These are phyloP conservation scores for Rhodotorula sp. DNA, from an alignment of 1,284 basidiomycete genomes.

Conservation along the genomic window DNA sequence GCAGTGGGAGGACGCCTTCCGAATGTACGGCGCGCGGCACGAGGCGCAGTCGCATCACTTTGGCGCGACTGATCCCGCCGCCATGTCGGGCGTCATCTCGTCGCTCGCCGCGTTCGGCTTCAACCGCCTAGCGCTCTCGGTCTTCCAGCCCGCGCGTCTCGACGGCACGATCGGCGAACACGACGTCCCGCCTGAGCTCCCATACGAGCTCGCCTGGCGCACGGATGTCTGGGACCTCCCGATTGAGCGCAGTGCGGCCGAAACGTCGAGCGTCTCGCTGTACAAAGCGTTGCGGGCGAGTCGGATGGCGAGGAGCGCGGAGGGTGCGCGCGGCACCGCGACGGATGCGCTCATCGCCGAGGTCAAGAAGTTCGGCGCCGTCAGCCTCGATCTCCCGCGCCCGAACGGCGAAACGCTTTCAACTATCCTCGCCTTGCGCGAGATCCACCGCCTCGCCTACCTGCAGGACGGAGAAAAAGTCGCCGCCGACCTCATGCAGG, in stretches of 20 bases:
- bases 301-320: conserved; percentile 67
- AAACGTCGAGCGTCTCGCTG: conserved; percentile 56
- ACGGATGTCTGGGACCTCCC: conserved; percentile 92
- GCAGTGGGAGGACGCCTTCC: conserved; percentile 87
- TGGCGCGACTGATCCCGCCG: background rate
- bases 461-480: conserved; percentile 3
- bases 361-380: conserved; percentile 64
- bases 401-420: conserved; percentile 68
- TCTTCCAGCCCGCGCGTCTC: conserved; percentile 34
- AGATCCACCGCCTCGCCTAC: conserved; percentile 62
- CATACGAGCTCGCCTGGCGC: conserved; percentile 80
- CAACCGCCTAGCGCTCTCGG: conserved; percentile 61
- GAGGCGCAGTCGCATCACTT: conserved; percentile 54
- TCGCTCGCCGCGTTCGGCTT: conserved; percentile 87
- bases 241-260: conserved; percentile 55
- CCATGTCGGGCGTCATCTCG: conserved; percentile 62
- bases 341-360: conserved; percentile 59
- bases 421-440: conserved; percentile 74
- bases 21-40: conserved; percentile 79
- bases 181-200: conserved; percentile 14
- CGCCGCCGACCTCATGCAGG: background rate
- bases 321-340: conserved; percentile 58
- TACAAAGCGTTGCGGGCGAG: conserved; percentile 77
- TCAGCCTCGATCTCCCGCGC: conserved; percentile 73
- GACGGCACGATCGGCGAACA: conserved; percentile 6